Conservation (phyloP, 2,329 filamentous ascomycete genomes). For the Sporothrix brasiliensis region DNA sequence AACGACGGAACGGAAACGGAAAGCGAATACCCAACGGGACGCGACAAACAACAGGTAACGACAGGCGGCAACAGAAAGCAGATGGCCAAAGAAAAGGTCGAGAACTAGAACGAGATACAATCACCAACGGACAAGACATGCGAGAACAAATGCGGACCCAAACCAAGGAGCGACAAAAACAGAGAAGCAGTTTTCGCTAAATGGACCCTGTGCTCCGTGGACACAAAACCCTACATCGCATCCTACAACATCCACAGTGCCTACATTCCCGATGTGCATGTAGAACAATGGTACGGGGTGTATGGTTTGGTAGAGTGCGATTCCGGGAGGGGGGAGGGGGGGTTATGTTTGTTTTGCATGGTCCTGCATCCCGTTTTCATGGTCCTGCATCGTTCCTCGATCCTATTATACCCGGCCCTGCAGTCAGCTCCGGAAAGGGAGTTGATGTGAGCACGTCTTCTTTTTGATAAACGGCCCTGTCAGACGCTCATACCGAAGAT, state of each 20-base stretch:
- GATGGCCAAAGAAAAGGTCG: neutral
- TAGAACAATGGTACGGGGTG: conserved; percentile 11
- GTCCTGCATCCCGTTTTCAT: neutral
- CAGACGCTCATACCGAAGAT: neutral
- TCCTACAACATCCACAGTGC: neutral
- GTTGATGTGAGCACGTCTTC: neutral
- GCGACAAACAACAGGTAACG: neutral
- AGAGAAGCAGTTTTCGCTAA: neutral
- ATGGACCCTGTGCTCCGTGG: too few relatives aligned
- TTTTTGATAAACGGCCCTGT: neutral
- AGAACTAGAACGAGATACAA: neutral
- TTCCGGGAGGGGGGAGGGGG: too few relatives aligned
- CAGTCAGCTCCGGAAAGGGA: neutral
- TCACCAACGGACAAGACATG: neutral
- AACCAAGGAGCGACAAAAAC: neutral
- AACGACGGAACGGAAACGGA: neutral
- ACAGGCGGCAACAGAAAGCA: neutral
- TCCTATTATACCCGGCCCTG: neutral
- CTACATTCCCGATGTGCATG: neutral
- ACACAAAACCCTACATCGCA: neutral
- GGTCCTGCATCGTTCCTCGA: neutral
- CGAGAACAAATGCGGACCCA: neutral
- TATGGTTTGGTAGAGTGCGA: too few relatives aligned
- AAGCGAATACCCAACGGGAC: neutral
- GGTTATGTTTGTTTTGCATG: conserved; percentile 5